These are phyloP conservation scores for Fraxinus anomala DNA, from an alignment of 257 asterid genomes.

Conservation along the genomic window DNA sequence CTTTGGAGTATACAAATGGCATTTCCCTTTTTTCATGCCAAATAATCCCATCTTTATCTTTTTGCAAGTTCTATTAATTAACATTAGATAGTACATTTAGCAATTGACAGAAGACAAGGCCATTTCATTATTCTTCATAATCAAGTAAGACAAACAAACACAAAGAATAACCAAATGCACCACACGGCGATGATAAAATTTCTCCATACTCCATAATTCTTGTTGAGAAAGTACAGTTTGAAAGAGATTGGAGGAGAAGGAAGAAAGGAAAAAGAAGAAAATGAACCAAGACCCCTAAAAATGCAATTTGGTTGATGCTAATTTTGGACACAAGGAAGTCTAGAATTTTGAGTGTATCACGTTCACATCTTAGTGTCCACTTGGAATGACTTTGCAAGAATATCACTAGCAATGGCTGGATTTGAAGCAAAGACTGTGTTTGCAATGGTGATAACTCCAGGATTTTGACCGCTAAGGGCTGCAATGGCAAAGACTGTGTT, in stretches of 20 bases:
- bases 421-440: constrained; percentile 40
- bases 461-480: constrained; percentile 40
- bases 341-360: constrained; percentile 41
- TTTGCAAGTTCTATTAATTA: too few relatives aligned
- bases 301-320: background rate
- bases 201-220: background rate
- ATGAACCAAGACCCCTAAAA: too few relatives aligned
- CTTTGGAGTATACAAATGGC: too few relatives aligned
- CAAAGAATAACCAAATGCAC: background rate
- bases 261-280: too few relatives aligned
- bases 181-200: background rate
- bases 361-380: constrained; percentile 36
- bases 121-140: background rate
- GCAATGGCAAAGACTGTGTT: constrained; percentile 31
- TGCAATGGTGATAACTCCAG: constrained; percentile 19
- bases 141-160: background rate
- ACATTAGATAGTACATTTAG: background rate
- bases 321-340: background rate
- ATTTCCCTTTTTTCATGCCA: background rate
- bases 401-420: constrained; percentile 35
- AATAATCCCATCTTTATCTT: too few relatives aligned
- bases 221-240: too few relatives aligned
- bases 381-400: constrained; percentile 46
- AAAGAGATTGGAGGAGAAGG: too few relatives aligned
- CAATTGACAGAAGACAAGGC: background rate